Base-by-base conservation (phyloP, 495 filamentous ascomycete species). In the Xylaria palmicola region DNA sequence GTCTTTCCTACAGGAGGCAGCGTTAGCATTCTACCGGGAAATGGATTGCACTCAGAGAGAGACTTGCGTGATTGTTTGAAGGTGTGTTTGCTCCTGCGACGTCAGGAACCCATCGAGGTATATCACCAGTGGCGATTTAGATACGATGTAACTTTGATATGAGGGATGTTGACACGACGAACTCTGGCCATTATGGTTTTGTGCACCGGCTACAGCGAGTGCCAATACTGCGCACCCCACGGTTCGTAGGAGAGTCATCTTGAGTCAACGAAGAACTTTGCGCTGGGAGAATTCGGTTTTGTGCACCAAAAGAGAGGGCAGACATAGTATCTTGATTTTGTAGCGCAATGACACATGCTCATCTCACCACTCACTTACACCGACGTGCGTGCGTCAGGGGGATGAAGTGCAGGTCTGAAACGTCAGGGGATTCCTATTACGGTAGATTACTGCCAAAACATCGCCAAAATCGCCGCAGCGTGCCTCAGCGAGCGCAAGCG, bases 111-210 rank as follows among this genome's bases (percentile, higher is more conserved):
- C 67, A 37, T 70, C 73, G 63, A 85, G 77, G 68, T 85, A 85
- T 56, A 86, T 79, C 4, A 86, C 75, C 4, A 85, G 70, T 0
- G 84, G 84, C 7, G 74, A 76, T 61, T 79, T 76, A 24, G 81
- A 83, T 54, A 85, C 76, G 56, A 85, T 66, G 56, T 80, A 76
- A 10, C 78, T 74, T 34, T 77, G 73, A 68, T 83, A 84, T 19
- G 71, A 70, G 22, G 78, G 75, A 47, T 77, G 73, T 53, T 68
- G 36, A 68, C 76, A 77, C 19, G 36, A 65, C 13, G 62, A 43
- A 40, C 36, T 52, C 22, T 65, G 63, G 30, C 29, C 12, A 27
- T 52, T 44, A 36, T 67, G 59, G 39, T 60, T 62, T 7, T 68
- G 62, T 32, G 68, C 68, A 22, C 27, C 53, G 26, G 60, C 59